Evolutionary conservation across 139 green algal genomes (phyloP).

Genomic region (Tetradesmus lagerheimii): DNA sequence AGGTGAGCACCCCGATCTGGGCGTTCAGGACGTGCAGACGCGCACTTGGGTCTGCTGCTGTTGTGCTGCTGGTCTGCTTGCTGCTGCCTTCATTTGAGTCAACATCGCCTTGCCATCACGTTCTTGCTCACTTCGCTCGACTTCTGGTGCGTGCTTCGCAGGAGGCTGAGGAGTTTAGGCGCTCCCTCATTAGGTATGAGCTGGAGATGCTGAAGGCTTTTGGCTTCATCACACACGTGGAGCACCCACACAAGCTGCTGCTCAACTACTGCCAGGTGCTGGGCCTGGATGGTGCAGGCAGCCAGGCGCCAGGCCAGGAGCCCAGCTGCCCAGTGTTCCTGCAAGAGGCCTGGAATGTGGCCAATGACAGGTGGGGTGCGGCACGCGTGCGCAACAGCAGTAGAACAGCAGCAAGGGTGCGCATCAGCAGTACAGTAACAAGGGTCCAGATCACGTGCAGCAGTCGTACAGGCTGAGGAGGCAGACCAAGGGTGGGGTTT

Average conservation of each 20-base stretch:
- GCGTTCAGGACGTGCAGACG: background rate
- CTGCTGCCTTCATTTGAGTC: background rate
- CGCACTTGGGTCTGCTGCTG: background rate
- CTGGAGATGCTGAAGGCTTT: slow-evolving; percentile 82
- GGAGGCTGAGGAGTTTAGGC: slow-evolving; percentile 64
- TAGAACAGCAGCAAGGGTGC: background rate
- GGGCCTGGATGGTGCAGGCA: slow-evolving; percentile 23
- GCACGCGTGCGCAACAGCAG: background rate
- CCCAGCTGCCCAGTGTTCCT: slow-evolving; percentile 43
- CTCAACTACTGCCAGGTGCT: slow-evolving; percentile 85
- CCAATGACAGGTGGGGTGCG: slow-evolving; percentile 88
- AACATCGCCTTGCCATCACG: background rate
- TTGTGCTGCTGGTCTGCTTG: background rate
- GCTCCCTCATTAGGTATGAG: slow-evolving; percentile 79
- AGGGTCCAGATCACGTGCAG: too few relatives aligned
- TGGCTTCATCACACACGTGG: slow-evolving; percentile 89
- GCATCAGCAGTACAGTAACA: background rate
- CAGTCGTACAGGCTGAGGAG: too few relatives aligned
- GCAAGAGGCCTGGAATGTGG: slow-evolving; percentile 90
- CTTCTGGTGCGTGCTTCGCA: background rate
- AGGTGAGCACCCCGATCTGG: slow-evolving; percentile 55
- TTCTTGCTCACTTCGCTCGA: background rate
- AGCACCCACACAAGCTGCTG: slow-evolving; percentile 94
- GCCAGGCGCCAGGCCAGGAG: background rate
- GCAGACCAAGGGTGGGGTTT: too few relatives aligned